phyloP scores from a whole-genome alignment of 306 rosid genomes.

The Lablab purpureus region DNA sequence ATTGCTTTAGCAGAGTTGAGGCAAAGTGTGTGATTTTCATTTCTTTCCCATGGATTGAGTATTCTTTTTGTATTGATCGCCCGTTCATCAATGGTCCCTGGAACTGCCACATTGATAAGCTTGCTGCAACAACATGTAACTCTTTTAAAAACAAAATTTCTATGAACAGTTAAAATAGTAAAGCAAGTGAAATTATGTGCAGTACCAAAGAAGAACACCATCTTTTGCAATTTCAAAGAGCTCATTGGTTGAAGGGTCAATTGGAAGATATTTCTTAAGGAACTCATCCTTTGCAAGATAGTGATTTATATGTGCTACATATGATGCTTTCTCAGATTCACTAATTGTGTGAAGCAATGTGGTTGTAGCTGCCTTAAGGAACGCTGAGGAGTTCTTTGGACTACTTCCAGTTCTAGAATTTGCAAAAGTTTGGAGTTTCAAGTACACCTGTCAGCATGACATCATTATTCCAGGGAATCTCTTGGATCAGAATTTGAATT shows the following conservation, averaged over 20 bases:
- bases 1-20: slow-evolving; percentile 99
- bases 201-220: slow-evolving; percentile 95
- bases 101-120: slow-evolving; percentile 96
- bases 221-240: slow-evolving; percentile 90
- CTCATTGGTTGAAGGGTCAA: slow-evolving; percentile 88
- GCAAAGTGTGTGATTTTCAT: slow-evolving; percentile 95
- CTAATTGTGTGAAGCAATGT: slow-evolving; percentile 98
- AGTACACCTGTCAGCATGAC: slow-evolving; percentile 66
- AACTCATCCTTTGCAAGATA: slow-evolving; percentile 86
- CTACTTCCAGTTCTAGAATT: slow-evolving; percentile 76
- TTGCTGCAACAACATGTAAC: slow-evolving; percentile 67
- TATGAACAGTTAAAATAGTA: slow-evolving; percentile 6
- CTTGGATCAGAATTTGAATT: slow-evolving; percentile 27
- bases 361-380: slow-evolving; percentile 94
- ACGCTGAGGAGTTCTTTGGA: slow-evolving; percentile 85
- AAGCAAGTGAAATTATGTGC: background rate
- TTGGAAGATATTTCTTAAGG: slow-evolving; percentile 79
- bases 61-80: slow-evolving; percentile 86
- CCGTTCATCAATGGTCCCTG: slow-evolving; percentile 93
- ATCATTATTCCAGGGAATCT: background rate
- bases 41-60: slow-evolving; percentile 99
- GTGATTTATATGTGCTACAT: slow-evolving; percentile 88
- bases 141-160: background rate
- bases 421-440: slow-evolving; percentile 81
- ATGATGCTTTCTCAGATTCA: slow-evolving; percentile 96